phyloP scores from a whole-genome alignment of 768 basidiomycete genomes.

The Mrakia hoshinonis region DNA sequence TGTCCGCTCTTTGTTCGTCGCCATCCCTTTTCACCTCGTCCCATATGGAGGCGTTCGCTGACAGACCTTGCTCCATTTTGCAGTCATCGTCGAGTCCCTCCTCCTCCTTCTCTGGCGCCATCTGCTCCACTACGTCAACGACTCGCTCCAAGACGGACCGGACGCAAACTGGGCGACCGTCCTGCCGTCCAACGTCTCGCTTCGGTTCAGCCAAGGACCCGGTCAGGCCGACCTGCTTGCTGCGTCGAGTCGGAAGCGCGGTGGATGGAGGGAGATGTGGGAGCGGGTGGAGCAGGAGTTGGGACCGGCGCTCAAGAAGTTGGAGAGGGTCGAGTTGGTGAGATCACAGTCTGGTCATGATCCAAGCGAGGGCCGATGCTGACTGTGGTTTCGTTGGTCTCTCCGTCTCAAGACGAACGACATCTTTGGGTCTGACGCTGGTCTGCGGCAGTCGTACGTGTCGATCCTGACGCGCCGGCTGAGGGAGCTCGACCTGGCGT shows the following conservation, averaged over 20 bases:
- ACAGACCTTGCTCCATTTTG: neutral
- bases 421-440: constrained; percentile 49
- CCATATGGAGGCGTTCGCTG: neutral
- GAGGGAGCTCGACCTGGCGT: constrained; percentile 44
- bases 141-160: constrained; percentile 33
- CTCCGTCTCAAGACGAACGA: constrained; percentile 34
- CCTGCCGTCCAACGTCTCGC: constrained; percentile 23
- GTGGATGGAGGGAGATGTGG: constrained; percentile 51
- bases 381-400: neutral
- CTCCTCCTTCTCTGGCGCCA: constrained; percentile 75
- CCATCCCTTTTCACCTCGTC: neutral
- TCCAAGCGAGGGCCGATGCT: constrained; percentile 22
- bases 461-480: constrained; percentile 67
- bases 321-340: constrained; percentile 51
- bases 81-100: constrained; percentile 67
- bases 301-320: constrained; percentile 50
- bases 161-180: constrained; percentile 32
- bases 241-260: constrained; percentile 22
- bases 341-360: constrained; percentile 32
- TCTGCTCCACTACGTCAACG: constrained; percentile 52
- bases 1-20: constrained; percentile 17
- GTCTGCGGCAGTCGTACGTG: constrained; percentile 60
- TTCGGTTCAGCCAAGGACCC: constrained; percentile 26
- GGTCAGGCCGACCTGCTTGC: neutral
- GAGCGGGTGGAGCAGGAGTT: constrained; percentile 53